Base-by-base conservation (phyloP, 164 flowering plant genomes). In the Aristolochia fimbriata region DNA sequence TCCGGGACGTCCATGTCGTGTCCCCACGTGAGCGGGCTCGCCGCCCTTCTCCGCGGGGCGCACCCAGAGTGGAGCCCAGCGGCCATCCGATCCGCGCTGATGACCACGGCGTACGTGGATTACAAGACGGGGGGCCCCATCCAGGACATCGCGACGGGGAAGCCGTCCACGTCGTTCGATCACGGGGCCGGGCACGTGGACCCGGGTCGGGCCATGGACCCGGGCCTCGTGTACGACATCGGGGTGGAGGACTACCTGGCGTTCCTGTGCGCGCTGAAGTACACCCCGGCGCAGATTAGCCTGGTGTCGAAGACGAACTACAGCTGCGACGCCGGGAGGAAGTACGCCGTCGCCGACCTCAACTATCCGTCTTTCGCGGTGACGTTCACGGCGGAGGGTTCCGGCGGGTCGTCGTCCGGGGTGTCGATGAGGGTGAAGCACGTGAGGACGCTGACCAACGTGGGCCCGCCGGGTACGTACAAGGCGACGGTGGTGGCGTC, bases 1-100 rank as follows among this genome's bases (percentile, higher is more conserved):
- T 89, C 96, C 0, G 97, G 97, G 1, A 90, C 97, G 37, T 90
- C 97, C 8, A 90, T 90, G 97, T 78, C 97, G 15, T 85, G 95
- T 68, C 97, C 97, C 5, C 97, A 90, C 45, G 72, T 82, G 25
- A 78, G 88, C 56, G 97, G 97, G 6, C 59, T 90, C 46, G 95
- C 95, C 0, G 90, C 86, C 6, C 71, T 90, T 0, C 47, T 87
- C 59, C 83, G 81, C 58, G 85, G 79, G 8, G 87, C 82, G 14
- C 92, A 85, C 68, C 90, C 82, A 0, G 85, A 81, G 0, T 90
- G 97, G 97, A 85, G 92, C 72, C 88, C 95, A 0, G 87, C 95
- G 2, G 85, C 85, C 3, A 78, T 90, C 25, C 68, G 71, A 55
- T 90, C 97, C 1, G 94, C 97, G 0, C 77, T 90, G 11, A 87